Percentiles rank a stretch among this genome's conserved stretches.
phyloP scores from a whole-genome alignment of 768 basidiomycete species.

The Tricholoma terreum region DNA sequence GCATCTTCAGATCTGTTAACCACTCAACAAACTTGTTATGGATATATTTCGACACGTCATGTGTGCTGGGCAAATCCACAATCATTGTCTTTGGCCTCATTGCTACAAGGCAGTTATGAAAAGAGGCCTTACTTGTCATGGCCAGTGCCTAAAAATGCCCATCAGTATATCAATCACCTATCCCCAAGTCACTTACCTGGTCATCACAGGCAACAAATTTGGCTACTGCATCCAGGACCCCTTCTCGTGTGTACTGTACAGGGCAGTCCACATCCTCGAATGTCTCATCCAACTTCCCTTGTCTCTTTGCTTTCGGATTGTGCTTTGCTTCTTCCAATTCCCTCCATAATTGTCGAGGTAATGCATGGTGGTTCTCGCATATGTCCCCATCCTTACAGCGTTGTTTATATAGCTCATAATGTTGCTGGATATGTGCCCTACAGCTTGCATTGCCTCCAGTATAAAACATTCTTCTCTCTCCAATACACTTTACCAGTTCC shows the following conservation, averaged over 20 bases:
- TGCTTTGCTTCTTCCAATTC: not conserved
- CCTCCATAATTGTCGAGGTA: not conserved
- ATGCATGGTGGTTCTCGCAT: not conserved
- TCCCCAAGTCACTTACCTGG: slow-evolving; percentile 7
- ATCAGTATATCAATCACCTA: not conserved
- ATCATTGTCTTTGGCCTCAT: slow-evolving; percentile 5
- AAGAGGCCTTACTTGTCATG: not conserved
- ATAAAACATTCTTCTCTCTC: not conserved
- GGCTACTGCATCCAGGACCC: slow-evolving; percentile 5
- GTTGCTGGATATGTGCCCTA: not conserved
- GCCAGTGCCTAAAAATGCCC: not conserved
- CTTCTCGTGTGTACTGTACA: slow-evolving; percentile 8
- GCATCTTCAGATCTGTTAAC: not conserved
- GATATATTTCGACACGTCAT: slow-evolving; percentile 13
- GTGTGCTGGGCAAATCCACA: slow-evolving; percentile 3
- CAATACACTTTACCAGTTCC: not conserved
- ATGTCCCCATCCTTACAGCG: not conserved
- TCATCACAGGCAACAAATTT: slow-evolving; percentile 12
- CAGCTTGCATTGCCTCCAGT: slow-evolving; percentile 1
- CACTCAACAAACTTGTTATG: slow-evolving; percentile 14
- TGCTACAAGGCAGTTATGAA: slow-evolving; percentile 3
- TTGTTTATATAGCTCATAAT: slow-evolving; percentile 1
- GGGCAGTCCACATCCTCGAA: not conserved
- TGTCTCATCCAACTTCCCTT: not conserved
- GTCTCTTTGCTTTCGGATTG: not conserved